phyloP scores from a whole-genome alignment of 1,284 basidiomycete species.

The Cystobasidium sp. region DNA sequence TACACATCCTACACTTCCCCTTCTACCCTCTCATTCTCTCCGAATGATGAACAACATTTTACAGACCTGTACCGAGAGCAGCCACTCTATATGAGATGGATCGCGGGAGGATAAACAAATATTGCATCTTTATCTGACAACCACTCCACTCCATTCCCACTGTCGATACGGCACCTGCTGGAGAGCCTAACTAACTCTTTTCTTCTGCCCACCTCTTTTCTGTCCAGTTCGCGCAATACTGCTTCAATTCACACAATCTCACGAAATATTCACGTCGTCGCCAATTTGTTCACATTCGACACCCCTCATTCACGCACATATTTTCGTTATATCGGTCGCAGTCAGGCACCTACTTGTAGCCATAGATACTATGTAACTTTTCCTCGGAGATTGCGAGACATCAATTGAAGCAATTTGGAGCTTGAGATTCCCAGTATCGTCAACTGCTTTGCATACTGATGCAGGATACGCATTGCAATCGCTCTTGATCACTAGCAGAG shows the following conservation, averaged over 20 bases:
- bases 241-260: too few relatives aligned
- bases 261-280: not conserved
- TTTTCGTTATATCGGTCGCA: not conserved
- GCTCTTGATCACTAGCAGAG: too few relatives aligned
- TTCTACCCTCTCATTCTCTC: not conserved
- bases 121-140: conserved; percentile 28
- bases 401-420: too few relatives aligned
- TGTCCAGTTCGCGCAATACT: too few relatives aligned
- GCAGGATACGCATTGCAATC: too few relatives aligned
- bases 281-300: not conserved
- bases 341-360: not conserved
- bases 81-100: conserved; percentile 56
- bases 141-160: not conserved
- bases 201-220: not conserved
- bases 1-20: conserved; percentile 46
- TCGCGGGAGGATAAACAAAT: conserved; percentile 46
- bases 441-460: too few relatives aligned
- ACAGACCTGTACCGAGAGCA: conserved; percentile 63
- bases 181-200: not conserved
- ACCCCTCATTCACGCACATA: not conserved
- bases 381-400: not conserved
- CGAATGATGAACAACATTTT: conserved; percentile 57
- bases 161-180: not conserved
- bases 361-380: conserved; percentile 3
- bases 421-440: too few relatives aligned